Base-by-base conservation (phyloP, 805 yeast species). In the Myxozyma monticola region DNA sequence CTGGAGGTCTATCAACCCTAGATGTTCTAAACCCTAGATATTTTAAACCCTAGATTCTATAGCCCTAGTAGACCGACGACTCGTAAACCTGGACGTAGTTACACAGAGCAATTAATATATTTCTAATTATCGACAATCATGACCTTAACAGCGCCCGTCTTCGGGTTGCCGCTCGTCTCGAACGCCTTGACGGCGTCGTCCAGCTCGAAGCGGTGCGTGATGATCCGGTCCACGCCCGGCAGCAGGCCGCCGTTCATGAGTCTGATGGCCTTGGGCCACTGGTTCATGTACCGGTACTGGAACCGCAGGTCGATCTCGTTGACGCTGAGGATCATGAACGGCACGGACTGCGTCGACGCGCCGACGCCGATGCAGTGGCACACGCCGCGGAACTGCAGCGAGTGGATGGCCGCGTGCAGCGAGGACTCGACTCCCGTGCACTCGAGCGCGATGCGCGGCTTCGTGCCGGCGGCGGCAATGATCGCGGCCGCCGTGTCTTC, bases 221-320 rank as follows among this genome's bases (percentile, higher is more conserved):
- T 76, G 42, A 78, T 65, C n/a, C 65, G 57, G 59, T 72, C 72
- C 26, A 76, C 76, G 42, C 75, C 68, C 15, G 28, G 34, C 43
- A 76, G 64, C 15, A 72, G 68, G 17, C 75, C 75, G 44, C 71
- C 73, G 41, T 71, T 65, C 50, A 78, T 68, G 53, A 78, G 64
- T 26, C 76, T 71, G 54, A 78, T 77, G 10, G 74, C 78, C n/a
- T 77, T 70, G 17, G 82, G 82, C 81, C 81, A 78, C 18, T 80
- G 72, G 59, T 76, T 78, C 49, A 76, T 74, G 64, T 78, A 78
- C 57, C 83, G 70, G 69, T 76, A 77, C 62, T 76, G 74, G 54
- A 75, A 76, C 62, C 70, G 74, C 57, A 78, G 68, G 44, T 74
- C 76, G 59, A 76, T 73, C 59, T 78, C 83, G 57, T 76, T 78